Evolutionary conservation across 2,329 filamentous ascomycete genomes (phyloP), one percentile per base, ranked within the genome.

Genomic region (Talaromyces marneffei): DNA sequence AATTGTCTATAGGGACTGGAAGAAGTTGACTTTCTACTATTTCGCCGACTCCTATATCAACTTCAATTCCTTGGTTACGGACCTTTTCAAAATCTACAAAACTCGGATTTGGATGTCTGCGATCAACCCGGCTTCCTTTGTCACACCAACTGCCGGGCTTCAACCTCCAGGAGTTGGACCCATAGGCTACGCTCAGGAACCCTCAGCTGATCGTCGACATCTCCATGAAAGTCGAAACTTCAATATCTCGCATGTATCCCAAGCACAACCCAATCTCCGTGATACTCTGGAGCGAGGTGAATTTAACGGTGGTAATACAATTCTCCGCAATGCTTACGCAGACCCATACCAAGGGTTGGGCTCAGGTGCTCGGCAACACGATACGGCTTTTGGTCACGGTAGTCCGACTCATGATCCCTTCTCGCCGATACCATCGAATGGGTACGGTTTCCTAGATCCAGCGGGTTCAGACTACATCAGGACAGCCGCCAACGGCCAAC

Each of bases 101-200:
- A 96, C 93, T 23, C 87, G 95, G 68, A 99, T 99, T 70, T 99
- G 94, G 94, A 96, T 99, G 91, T 97, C 93, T 4, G 94, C 94
- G 3, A 96, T 99, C 75, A 99, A 99, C 73, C 94, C 94, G 7
- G 94, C 93, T 4, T 97, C 93, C 0, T 97, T 97, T 74, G 90
- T 90, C 25, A 92, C 87, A 65, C 89, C 90, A 18, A 86, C 86
- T 2, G 80, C 90, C 54, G 88, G 88, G 27, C 79, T 92, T 23
- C 87, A 88, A 71, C 85, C 87, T 2, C 86, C 88, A 1, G 87
- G 85, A 64, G 84, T 85, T 8, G 87, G 86, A 25, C 85, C 86
- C 25, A 82, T 90, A n/a, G 83, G 82, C 78, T 86, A 70, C 61
- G 74, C 72, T 53, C 72, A 72, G 46, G 78, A 74, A 70, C 63